Evolutionary conservation across 1,139 yeast genomes (phyloP).

Genomic region (Wickerhamomyces sp.): DNA sequence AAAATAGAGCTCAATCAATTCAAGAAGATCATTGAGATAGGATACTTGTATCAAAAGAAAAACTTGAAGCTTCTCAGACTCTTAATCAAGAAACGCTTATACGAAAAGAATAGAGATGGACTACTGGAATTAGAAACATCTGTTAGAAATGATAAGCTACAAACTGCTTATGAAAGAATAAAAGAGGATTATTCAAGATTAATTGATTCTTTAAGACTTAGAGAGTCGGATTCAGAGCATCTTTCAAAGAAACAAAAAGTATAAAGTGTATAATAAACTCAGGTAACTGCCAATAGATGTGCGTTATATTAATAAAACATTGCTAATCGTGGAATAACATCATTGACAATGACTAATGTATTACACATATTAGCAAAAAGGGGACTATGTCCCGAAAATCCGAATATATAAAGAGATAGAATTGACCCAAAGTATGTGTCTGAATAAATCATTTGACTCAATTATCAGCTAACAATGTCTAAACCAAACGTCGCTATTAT

Average conservation of each 20-base stretch:
- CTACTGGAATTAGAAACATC: conserved; percentile 59
- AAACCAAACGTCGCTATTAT: conserved; percentile 39
- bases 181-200: conserved; percentile 67
- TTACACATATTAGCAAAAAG: no score
- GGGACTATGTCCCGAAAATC: no score
- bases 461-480: conserved; percentile 1
- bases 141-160: conserved; percentile 62
- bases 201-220: conserved; percentile 17
- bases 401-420: no score
- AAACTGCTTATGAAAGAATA: conserved; percentile 66
- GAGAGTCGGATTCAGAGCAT: conserved; percentile 6
- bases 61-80: conserved; percentile 36
- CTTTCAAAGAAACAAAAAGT: conserved; percentile 13
- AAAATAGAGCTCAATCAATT: conserved; percentile 82
- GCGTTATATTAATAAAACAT: no score
- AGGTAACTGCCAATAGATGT: no score
- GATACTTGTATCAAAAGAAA: conserved; percentile 42
- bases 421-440: no score
- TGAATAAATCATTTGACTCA: no score
- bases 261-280: no score
- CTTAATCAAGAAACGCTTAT: conserved; percentile 68
- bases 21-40: conserved; percentile 73
- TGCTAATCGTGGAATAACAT: no score
- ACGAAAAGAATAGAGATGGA: conserved; percentile 74
- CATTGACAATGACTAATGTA: no score